Evolutionary conservation across 164 flowering plant species (phyloP).

Genomic region (Malania oleifera): DNA sequence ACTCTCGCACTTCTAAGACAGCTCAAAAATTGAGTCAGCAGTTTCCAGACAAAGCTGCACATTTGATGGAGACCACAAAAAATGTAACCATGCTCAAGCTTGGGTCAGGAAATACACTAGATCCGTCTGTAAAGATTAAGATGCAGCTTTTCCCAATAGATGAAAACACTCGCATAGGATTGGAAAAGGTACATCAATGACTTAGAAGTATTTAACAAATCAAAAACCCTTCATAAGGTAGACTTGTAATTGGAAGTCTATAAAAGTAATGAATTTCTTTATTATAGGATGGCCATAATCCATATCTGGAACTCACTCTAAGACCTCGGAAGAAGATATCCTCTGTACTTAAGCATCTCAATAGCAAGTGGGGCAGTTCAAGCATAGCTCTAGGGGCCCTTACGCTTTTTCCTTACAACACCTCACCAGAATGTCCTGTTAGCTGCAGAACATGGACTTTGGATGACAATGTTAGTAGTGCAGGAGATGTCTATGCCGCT

Average conservation of each 20-base stretch:
- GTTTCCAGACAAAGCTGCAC: slow-evolving; percentile 1
- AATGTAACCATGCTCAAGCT: slow-evolving; percentile 11
- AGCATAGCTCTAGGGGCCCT: slow-evolving; percentile 48
- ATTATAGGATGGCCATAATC: slow-evolving; percentile 65
- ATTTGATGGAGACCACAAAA: slow-evolving; percentile 3
- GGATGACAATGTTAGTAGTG: slow-evolving; percentile 31
- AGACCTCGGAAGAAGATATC: slow-evolving; percentile 62
- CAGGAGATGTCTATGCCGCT: slow-evolving; percentile 53
- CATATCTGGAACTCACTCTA: slow-evolving; percentile 67
- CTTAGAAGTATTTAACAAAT: neutral
- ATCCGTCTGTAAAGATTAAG: slow-evolving; percentile 43
- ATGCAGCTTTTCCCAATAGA: slow-evolving; percentile 71
- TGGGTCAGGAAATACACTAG: slow-evolving; percentile 13
- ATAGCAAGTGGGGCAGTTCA: slow-evolving; percentile 67
- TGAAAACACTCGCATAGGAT: slow-evolving; percentile 44
- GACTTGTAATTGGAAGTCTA: neutral
- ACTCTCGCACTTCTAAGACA: slow-evolving; percentile 9
- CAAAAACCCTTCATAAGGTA: neutral
- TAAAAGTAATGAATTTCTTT: slow-evolving; percentile 1
- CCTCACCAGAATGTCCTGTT: slow-evolving; percentile 15
- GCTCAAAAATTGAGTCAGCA: slow-evolving; percentile 16
- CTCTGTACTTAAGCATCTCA: slow-evolving; percentile 67
- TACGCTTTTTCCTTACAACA: slow-evolving; percentile 45
- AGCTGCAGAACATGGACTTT: slow-evolving; percentile 44
- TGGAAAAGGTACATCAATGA: slow-evolving; percentile 55